Percentiles rank a stretch among this genome's conserved stretches.
phyloP scores from a whole-genome alignment of 163 green algal genomes.

The Scenedesmus sp. region DNA sequence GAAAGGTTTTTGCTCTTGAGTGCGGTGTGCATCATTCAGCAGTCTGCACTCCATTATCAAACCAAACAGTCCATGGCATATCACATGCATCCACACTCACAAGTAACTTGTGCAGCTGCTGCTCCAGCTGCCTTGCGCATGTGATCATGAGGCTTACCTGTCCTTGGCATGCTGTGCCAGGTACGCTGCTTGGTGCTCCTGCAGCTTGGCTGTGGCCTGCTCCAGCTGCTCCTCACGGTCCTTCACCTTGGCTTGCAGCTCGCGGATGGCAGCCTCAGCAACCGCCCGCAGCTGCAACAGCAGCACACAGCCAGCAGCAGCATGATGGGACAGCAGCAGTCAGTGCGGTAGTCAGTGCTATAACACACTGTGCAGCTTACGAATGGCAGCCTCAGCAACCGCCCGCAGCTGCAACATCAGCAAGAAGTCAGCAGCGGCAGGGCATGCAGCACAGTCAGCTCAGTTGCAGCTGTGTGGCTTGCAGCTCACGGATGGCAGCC shows the following conservation, averaged over 20 bases:
- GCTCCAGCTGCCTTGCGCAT: background rate
- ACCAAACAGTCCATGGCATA: too few relatives aligned
- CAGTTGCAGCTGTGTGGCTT: too few relatives aligned
- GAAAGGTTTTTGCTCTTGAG: too few relatives aligned
- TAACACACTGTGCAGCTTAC: too few relatives aligned
- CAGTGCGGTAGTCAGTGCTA: background rate
- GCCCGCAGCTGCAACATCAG: constrained; percentile 63
- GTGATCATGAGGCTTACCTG: background rate
- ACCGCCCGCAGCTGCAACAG: constrained; percentile 67
- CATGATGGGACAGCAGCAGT: background rate
- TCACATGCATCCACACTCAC: too few relatives aligned
- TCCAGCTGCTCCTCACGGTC: constrained; percentile 60
- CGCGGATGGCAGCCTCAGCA: constrained; percentile 71
- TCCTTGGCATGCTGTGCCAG: constrained; percentile 63
- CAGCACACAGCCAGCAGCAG: background rate
- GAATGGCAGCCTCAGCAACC: constrained; percentile 24
- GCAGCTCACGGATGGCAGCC: too few relatives aligned
- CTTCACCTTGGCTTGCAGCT: constrained; percentile 68
- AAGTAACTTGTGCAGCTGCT: background rate
- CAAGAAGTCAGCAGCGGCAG: background rate
- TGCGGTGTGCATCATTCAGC: too few relatives aligned
- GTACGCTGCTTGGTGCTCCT: constrained; percentile 53
- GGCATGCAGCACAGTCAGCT: background rate
- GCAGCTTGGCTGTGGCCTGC: constrained; percentile 47
- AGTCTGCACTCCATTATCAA: too few relatives aligned